Percentiles rank a stretch among this genome's conserved stretches.
phyloP scores from a whole-genome alignment of 1,284 basidiomycete species.

The Boletus semigastroideus region DNA sequence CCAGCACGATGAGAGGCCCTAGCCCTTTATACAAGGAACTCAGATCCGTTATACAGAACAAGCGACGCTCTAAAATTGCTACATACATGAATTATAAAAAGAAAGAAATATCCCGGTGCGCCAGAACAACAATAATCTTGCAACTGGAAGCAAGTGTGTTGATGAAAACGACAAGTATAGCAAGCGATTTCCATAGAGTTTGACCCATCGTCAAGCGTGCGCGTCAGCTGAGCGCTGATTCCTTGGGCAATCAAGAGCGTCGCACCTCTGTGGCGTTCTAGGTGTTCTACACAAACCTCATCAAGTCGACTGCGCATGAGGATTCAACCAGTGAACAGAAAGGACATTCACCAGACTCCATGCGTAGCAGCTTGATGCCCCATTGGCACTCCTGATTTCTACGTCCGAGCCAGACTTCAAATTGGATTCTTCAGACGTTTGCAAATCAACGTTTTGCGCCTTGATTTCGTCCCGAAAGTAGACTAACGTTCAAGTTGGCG shows the following conservation, averaged over 20 bases:
- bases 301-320: background rate
- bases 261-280: background rate
- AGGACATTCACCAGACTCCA: background rate
- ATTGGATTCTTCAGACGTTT: background rate
- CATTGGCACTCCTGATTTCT: background rate
- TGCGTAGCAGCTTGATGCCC: background rate
- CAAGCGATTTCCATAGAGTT: background rate
- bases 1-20: too few species aligned
- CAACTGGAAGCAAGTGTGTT: too few species aligned
- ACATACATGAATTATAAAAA: too few species aligned
- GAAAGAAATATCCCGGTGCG: too few species aligned
- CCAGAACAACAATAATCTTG: too few species aligned
- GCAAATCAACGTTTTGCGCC: background rate
- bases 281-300: background rate
- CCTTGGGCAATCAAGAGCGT: background rate
- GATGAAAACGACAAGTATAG: background rate
- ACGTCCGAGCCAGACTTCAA: too few species aligned
- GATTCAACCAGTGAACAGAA: background rate
- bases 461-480: background rate
- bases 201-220: background rate
- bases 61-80: too few species aligned
- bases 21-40: too few species aligned
- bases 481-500: conserved; percentile 18
- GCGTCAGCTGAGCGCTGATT: background rate
- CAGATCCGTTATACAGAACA: too few species aligned